Base-by-base conservation (phyloP, 2,329 filamentous ascomycete species). In the Cercospora beticola region DNA sequence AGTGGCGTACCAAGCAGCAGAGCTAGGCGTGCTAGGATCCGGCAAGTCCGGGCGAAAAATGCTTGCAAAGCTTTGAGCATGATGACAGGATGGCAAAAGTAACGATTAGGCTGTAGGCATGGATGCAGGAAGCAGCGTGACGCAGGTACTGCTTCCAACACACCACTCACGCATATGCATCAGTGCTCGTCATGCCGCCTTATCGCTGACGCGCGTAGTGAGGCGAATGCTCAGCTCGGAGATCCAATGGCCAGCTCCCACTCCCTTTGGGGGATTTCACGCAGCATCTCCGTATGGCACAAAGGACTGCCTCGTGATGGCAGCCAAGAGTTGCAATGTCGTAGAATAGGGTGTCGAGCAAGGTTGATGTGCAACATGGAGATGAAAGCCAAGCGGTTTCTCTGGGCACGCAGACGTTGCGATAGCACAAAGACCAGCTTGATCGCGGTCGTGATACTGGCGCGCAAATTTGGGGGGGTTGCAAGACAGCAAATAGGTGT, bases 311-410 rank as follows among this genome's bases (percentile, higher is more conserved):
- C 49, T 57, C 62, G 36, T 36, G 49, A 56, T 36, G 62, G 40
- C 18, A 57, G 62, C 31, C 62, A 64, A 64, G 62, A 43, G 8
- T 28, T 14, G 28, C 18, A 64, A 28, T 26, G 31, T 30, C 46
- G 43, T 54, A 58, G 26, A 64, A 28, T n/a, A 16, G 49, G 52
- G 43, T 54, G 56, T 43, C 30, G 52, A 64, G 33, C 62, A 64
- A 58, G 62, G 66, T 52, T 54, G 62, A 62, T 65, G 57, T 54
- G 40, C 62, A 28, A 58, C 62, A 33, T 36, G 62, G 54, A 64
- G 33, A 49, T 54, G 58, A 65, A 28, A 56, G 62, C 62, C 62
- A 64, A 64, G 62, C 52, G 40, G 54, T 64, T 68, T 66, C 63
- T 64, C 67, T 68, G 67, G 67, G 63, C 67, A 63, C 46, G 49